Base-by-base conservation (phyloP, 768 basidiomycete species). In the Mycena belliarum region DNA sequence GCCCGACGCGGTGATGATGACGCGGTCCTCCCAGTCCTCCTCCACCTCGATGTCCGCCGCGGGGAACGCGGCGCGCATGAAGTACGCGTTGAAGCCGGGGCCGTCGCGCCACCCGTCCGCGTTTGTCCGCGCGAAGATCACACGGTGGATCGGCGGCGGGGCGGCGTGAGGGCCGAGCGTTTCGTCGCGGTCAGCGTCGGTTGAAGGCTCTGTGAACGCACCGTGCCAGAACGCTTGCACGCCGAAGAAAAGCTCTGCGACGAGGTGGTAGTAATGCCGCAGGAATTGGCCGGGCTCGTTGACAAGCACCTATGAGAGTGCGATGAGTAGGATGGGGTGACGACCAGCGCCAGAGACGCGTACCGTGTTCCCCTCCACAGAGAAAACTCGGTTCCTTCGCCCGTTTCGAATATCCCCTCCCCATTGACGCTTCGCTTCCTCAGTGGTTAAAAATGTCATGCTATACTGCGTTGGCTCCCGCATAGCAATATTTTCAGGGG, bases 241-340 rank as follows among this genome's bases (percentile, higher is more conserved):
- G 32, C 91, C 92, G 28, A 93, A 75, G 55, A 91, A 73, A 44
- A 91, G 82, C 68, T 95, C 93, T 0, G 88, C 93, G 32, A 88
- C 88, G 57, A 91, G 87, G 72, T 94, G 93, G 71, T 93, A 94
- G 70, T 92, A 94, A 69, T 94, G 93, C 44, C 78, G 75, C n/a
- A 93, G 79, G 78, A 94, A 89, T 66, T 91, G 89, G 1, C 70
- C 54, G 0, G 90, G 88, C 59, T 91, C 90, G 68, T 89, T 89
- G 65, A 87, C 77, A 35, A 85, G 69, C 11, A 84, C 63, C 83
- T 85, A 44, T 18, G 23, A n/a, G 18, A n/a, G 45, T 10, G 52
- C 37, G 43, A 46, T 54, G 48, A 52, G 44, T 8, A 52, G 29
- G 26, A 6, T 48, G 16, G 51, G 12, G 12, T 26, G 18, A 6